phyloP scores from a whole-genome alignment of 2,329 filamentous ascomycete species.

The Colletotrichum sansevieriae region DNA sequence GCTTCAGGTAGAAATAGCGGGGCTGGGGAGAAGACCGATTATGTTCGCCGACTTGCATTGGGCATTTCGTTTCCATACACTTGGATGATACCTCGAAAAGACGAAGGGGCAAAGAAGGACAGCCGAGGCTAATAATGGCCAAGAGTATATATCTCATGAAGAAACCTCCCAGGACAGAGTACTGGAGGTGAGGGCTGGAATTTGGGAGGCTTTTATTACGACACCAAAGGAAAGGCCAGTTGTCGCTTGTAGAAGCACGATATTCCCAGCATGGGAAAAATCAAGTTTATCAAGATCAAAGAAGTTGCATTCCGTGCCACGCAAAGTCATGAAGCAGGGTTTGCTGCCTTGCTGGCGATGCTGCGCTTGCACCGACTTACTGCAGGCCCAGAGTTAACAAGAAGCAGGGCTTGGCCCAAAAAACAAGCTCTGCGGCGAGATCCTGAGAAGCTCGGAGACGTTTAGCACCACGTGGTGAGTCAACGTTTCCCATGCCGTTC shows the following conservation, averaged over 20 bases:
- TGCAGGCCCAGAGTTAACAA: conserved; percentile 4
- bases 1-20: conserved; percentile 74
- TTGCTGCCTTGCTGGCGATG: not conserved
- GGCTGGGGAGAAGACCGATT: conserved; percentile 22
- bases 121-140: conserved; percentile 40
- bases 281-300: conserved; percentile 29
- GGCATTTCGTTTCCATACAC: conserved; percentile 41
- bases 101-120: conserved; percentile 32
- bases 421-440: conserved; percentile 3
- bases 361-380: not conserved
- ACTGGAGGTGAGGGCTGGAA: conserved; percentile 33
- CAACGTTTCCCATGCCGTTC: conserved; percentile 5
- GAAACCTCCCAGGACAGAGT: conserved; percentile 35
- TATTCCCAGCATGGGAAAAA: conserved; percentile 37
- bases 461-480: conserved; percentile 9
- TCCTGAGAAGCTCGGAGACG: not conserved
- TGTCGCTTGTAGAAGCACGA: conserved; percentile 39
- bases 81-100: conserved; percentile 44
- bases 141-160: conserved; percentile 41
- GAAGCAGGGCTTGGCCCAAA: not conserved
- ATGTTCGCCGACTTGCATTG: conserved; percentile 31
- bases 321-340: not conserved
- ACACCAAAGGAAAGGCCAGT: conserved; percentile 38
- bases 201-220: conserved; percentile 36
- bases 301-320: not conserved